A percentile compares a stretch with the other conserved stretches of the same genome.
Conservation (phyloP, 1,139 yeast genomes). For the Taphrina communis region DNA sequence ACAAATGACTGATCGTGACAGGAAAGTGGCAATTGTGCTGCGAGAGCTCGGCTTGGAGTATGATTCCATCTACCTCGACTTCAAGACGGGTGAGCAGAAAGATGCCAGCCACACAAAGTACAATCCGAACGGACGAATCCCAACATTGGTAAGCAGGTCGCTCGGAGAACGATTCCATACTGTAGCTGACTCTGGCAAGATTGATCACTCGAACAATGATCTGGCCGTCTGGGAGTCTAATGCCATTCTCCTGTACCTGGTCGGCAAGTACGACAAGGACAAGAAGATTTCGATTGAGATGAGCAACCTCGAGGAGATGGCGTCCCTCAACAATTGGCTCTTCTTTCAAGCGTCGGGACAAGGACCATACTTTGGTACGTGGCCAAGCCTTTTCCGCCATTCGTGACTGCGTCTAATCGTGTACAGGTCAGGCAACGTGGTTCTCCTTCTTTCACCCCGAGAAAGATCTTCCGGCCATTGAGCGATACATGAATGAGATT, state of each 20-base stretch:
- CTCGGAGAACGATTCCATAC: not conserved
- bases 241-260: constrained; percentile 51
- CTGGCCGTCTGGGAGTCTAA: constrained; percentile 43
- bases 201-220: constrained; percentile 41
- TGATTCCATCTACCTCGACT: constrained; percentile 83
- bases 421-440: constrained; percentile 86
- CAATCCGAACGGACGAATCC: constrained; percentile 43
- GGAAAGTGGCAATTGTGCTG: constrained; percentile 87
- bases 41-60: constrained; percentile 78
- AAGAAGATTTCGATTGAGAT: constrained; percentile 78
- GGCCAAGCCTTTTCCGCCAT: not conserved
- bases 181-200: not conserved
- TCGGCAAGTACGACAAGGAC: constrained; percentile 67
- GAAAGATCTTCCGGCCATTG: constrained; percentile 86
- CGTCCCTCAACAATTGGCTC: constrained; percentile 77
- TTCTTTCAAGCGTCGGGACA: constrained; percentile 96
- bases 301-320: constrained; percentile 80
- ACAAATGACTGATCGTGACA: constrained; percentile 48
- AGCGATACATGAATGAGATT: constrained; percentile 90
- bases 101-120: constrained; percentile 30
- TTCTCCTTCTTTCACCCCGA: constrained; percentile 89
- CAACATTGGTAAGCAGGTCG: constrained; percentile 23
- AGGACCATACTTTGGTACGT: constrained; percentile 20
- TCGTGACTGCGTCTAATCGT: not conserved
- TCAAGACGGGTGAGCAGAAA: constrained; percentile 49